A percentile compares a stretch with the other conserved stretches of the same genome.
Conservation (phyloP, 2,329 filamentous ascomycete genomes). For the Sporothrix euskadiensis region DNA sequence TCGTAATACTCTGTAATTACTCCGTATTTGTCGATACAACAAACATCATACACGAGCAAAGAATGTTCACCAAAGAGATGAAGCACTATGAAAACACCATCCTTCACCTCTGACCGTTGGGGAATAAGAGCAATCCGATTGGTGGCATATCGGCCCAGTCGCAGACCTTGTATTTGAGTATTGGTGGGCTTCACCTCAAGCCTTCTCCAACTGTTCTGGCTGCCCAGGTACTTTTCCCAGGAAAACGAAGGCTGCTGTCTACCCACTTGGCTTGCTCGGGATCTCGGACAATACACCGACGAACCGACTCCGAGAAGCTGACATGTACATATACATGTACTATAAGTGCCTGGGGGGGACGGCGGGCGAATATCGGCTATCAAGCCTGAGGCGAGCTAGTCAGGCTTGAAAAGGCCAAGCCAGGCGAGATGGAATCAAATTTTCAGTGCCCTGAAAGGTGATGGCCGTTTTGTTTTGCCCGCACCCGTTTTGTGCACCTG, state of each 20-base stretch:
- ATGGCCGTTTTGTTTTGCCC: background rate
- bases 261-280: background rate
- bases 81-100: background rate
- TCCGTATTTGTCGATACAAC: background rate
- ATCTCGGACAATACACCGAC: conserved; percentile 16
- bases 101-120: conserved; percentile 1
- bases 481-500: background rate
- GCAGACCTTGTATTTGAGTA: background rate
- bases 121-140: background rate
- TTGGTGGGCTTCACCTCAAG: background rate
- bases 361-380: background rate
- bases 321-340: background rate
- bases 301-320: background rate
- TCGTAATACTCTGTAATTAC: background rate
- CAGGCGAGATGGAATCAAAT: background rate
- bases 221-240: background rate
- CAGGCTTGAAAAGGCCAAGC: background rate
- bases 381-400: background rate
- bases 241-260: background rate
- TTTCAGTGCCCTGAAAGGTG: background rate
- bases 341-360: background rate
- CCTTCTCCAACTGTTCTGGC: background rate
- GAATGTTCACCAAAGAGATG: background rate
- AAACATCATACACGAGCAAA: background rate
- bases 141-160: conserved; percentile 11